A percentile compares a stretch with the other conserved stretches of the same genome.
Evolutionary conservation across 2,329 filamentous ascomycete genomes (phyloP).

Genomic region (Corynespora cassiicola): DNA sequence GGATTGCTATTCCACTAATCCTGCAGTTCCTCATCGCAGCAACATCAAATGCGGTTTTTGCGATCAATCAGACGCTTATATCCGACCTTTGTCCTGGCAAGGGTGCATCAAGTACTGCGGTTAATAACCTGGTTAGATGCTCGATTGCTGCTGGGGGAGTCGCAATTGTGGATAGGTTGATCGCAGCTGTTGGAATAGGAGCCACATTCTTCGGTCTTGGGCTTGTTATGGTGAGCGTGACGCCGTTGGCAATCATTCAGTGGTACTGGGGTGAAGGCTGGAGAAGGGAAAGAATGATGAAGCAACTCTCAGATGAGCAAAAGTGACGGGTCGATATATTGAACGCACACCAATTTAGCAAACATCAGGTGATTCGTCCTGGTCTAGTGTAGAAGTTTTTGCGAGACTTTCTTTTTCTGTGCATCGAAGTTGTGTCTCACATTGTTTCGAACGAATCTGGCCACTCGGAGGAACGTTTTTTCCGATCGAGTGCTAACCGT

Average conservation of each 20-base stretch:
- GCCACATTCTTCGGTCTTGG: conserved; percentile 49
- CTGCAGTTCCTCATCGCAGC: conserved; percentile 41
- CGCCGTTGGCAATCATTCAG: conserved; percentile 7
- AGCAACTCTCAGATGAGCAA: too few relatives aligned
- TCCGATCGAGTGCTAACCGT: too few relatives aligned
- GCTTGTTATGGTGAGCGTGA: conserved; percentile 9
- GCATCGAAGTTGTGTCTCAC: too few relatives aligned
- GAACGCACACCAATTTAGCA: too few relatives aligned
- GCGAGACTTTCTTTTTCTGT: too few relatives aligned
- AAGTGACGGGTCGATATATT: too few relatives aligned
- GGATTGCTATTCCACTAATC: conserved; percentile 18
- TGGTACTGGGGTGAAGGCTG: conserved; percentile 12
- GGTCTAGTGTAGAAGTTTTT: too few relatives aligned
- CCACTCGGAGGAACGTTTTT: too few relatives aligned
- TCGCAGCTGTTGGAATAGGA: conserved; percentile 63
- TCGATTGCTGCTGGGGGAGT: conserved; percentile 65
- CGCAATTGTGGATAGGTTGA: conserved; percentile 66
- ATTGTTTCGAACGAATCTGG: too few relatives aligned
- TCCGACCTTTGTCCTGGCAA: conserved; percentile 68
- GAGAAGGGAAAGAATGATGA: conserved; percentile 8
- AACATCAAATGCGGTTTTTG: conserved; percentile 46
- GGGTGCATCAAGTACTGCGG: conserved; percentile 68
- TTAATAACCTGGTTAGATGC: conserved; percentile 70
- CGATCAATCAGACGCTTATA: conserved; percentile 67
- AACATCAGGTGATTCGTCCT: too few relatives aligned